Percentiles rank a stretch among this genome's conserved stretches.
Conservation (phyloP, 1,284 basidiomycete species). For the Papiliotrema terrestris region DNA sequence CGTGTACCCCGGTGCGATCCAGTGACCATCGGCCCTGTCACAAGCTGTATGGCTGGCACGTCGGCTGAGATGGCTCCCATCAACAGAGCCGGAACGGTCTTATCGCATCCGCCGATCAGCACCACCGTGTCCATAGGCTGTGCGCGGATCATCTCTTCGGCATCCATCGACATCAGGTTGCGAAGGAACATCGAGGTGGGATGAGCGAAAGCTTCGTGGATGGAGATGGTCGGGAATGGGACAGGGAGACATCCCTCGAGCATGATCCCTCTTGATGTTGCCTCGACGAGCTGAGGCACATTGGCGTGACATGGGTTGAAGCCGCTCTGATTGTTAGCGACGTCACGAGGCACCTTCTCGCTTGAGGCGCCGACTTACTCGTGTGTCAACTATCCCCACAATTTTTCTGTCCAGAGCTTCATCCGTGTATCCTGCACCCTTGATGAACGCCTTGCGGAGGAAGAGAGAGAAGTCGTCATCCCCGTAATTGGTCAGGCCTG, state of each 20-base stretch:
- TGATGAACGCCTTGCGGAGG: conserved; percentile 48
- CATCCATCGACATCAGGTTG: conserved; percentile 46
- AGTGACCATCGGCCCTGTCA: conserved; percentile 46
- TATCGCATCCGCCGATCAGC: conserved; percentile 46
- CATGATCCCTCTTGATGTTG: conserved; percentile 41
- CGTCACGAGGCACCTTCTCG: too few species aligned
- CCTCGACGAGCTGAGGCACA: conserved; percentile 36
- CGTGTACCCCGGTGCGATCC: conserved; percentile 37
- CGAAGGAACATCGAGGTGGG: conserved; percentile 46
- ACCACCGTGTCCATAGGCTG: conserved; percentile 46
- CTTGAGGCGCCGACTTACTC: too few species aligned
- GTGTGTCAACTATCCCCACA: conserved; percentile 43
- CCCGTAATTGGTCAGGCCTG: conserved; percentile 37
- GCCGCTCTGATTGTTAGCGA: conserved; percentile 22
- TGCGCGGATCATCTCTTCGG: conserved; percentile 47
- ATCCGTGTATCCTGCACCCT: conserved; percentile 45
- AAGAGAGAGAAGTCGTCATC: conserved; percentile 47
- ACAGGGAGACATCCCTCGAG: conserved; percentile 41
- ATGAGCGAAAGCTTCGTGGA: conserved; percentile 44
- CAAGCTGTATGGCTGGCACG: conserved; percentile 42
- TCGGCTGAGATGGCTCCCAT: conserved; percentile 47
- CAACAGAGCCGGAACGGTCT: conserved; percentile 46
- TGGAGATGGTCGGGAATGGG: conserved; percentile 43
- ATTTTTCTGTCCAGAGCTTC: conserved; percentile 45
- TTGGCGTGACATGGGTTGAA: conserved; percentile 48